Base-by-base conservation (phyloP, 129 eudicot genomes). In the Flaveria linearis region DNA sequence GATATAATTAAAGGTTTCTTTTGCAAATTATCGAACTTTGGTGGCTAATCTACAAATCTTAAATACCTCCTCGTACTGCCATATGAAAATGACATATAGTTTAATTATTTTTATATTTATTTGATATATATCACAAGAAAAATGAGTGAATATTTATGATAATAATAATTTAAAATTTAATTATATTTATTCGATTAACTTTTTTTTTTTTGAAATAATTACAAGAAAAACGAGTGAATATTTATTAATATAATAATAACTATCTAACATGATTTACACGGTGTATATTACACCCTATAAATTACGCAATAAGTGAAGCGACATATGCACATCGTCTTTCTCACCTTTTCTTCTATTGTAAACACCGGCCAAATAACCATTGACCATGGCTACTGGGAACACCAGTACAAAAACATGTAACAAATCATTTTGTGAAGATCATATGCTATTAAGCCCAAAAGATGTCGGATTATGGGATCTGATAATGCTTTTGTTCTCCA, bases 381-480 rank as follows among this genome's bases (percentile, higher is more conserved):
- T 70, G 20, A 39, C 55, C 65, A 80, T 84, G 87, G 78, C 76
- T 70, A 41, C 18, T 50, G 79, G 57, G 20, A 12, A 9, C 60
- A 41, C 51, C 25, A 13, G 28, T 30, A 41, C 14, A 42, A 79
- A 46, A 61, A 70, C 74, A 50, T 85, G 88, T 67, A 67, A 86
- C 82, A 88, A 86, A 51, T 79, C 84, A 55, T 86, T 82, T 39
- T 79, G 81, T 33, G 51, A 76, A 45, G 76, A 87, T 47, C 80
- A 85, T 82, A 43, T 90, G 81, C 69, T 87, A 12, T 75, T 90
- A 74, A 84, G 76, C 25, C 86, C 92, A 0, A 78, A 90, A 74
- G 87, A 87, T 8, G 82, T 85, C 0, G 82, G 88, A 26, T 49
- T 85, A 2, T 25, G 71, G 13, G 96, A 82, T 69, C 76, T 87